Evolutionary conservation across 257 asterid species (phyloP).

Genomic region (Jacaranda copaia): DNA sequence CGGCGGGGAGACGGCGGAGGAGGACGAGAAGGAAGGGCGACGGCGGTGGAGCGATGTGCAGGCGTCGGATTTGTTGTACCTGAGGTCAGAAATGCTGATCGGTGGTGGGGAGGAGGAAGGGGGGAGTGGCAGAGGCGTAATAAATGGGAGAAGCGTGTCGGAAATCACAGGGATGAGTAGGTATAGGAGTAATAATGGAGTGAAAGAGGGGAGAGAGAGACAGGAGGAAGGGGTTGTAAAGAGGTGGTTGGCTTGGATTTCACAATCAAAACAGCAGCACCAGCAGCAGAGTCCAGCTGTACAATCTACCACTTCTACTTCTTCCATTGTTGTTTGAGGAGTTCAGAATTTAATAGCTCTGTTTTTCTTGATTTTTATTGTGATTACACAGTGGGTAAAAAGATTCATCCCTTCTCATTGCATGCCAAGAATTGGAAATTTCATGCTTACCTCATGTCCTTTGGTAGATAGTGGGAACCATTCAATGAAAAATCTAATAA

Average conservation of each 20-base stretch:
- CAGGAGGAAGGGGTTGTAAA: conserved; percentile 56
- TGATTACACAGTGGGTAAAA: conserved; percentile 20
- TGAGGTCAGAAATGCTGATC: conserved; percentile 45
- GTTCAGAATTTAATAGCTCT: conserved; percentile 25
- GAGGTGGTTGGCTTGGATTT: conserved; percentile 89
- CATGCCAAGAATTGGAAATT: conserved; percentile 1
- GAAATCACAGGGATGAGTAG: conserved; percentile 87
- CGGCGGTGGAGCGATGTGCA: conserved; percentile 86
- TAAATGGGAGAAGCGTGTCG: conserved; percentile 80
- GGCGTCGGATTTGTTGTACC: conserved; percentile 58
- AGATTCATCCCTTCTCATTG: conserved; percentile 30
- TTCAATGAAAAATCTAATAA: no score
- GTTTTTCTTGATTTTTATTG: not conserved
- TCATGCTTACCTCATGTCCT: no score
- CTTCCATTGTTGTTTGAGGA: conserved; percentile 38
- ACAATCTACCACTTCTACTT: conserved; percentile 40
- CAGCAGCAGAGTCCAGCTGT: conserved; percentile 43
- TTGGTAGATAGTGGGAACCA: no score
- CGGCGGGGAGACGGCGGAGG: conserved; percentile 28
- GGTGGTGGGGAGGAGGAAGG: not conserved
- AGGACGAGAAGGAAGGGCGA: not conserved
- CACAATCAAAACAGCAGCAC: conserved; percentile 54
- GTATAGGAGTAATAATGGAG: conserved; percentile 65
- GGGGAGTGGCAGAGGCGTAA: conserved; percentile 58
- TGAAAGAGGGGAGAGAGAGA: conserved; percentile 37